Conservation (phyloP, 179 eudicot species). For the Silene noctiflora region DNA sequence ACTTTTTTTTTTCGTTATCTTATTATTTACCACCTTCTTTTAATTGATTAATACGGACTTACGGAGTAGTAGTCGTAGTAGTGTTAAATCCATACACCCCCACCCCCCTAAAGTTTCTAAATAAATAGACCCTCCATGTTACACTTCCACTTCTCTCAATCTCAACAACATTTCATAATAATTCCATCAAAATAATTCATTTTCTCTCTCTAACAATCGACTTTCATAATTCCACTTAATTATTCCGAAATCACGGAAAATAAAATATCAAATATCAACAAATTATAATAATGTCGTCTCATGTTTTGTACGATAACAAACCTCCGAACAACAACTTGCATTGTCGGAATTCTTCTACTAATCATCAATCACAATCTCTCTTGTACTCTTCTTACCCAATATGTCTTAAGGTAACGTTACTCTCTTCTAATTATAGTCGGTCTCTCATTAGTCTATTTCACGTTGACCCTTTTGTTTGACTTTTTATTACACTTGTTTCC, state of each 20-base stretch:
- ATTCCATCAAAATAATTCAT: background rate
- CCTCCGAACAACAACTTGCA: constrained; percentile 24
- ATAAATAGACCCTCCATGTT: constrained; percentile 26
- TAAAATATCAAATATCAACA: background rate
- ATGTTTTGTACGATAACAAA: constrained; percentile 17
- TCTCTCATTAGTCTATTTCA: constrained; percentile 5
- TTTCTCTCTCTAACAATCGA: background rate
- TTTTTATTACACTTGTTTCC: background rate
- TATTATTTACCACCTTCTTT: too few species aligned
- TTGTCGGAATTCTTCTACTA: constrained; percentile 23
- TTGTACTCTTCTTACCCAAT: constrained; percentile 32
- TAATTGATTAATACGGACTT: too few species aligned
- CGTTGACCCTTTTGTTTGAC: constrained; percentile 23
- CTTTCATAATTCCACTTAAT: background rate
- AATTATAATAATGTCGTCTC: constrained; percentile 17
- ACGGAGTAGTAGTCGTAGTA: too few species aligned
- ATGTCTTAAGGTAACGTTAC: constrained; percentile 39
- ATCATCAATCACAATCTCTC: constrained; percentile 27
- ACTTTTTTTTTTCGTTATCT: too few species aligned
- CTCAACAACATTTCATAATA: background rate
- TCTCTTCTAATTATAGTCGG: background rate
- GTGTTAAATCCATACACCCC: background rate
- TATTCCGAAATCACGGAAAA: background rate
- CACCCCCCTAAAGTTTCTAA: background rate
- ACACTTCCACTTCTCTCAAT: constrained; percentile 26